Percentiles rank a stretch among this genome's conserved stretches.
Conservation (phyloP, 2,329 filamentous ascomycete genomes). For the Aspergillus pseudoviridinutans region DNA sequence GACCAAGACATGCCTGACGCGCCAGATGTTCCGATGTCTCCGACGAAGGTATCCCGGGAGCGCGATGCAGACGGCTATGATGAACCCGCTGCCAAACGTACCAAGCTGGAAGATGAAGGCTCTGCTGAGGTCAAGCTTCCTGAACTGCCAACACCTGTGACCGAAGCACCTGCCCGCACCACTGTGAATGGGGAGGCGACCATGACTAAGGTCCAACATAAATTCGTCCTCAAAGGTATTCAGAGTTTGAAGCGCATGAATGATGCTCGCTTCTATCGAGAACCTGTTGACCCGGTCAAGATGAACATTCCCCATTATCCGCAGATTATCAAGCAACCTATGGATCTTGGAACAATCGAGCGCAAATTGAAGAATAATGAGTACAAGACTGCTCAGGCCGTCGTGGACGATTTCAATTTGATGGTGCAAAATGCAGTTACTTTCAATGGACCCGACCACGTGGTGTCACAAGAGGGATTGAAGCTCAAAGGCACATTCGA, state of each 20-base stretch:
- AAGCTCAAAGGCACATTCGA: slow-evolving; percentile 58
- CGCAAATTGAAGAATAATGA: slow-evolving; percentile 66
- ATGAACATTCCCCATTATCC: slow-evolving; percentile 73
- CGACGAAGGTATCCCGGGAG: slow-evolving; percentile 64
- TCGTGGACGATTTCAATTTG: slow-evolving; percentile 69
- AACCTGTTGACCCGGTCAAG: slow-evolving; percentile 72
- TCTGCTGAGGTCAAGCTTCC: slow-evolving; percentile 44
- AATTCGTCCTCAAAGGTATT: slow-evolving; percentile 38
- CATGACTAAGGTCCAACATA: slow-evolving; percentile 43
- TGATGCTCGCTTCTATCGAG: slow-evolving; percentile 68
- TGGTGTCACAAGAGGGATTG: slow-evolving; percentile 65
- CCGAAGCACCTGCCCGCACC: slow-evolving; percentile 16
- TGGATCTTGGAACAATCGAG: slow-evolving; percentile 83
- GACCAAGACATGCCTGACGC: slow-evolving; percentile 56
- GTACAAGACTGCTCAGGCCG: slow-evolving; percentile 67
- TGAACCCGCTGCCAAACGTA: slow-evolving; percentile 72
- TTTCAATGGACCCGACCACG: slow-evolving; percentile 80
- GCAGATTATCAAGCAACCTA: slow-evolving; percentile 68
- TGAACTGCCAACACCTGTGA: slow-evolving; percentile 37
- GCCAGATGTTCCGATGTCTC: slow-evolving; percentile 48
- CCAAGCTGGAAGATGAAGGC: slow-evolving; percentile 63
- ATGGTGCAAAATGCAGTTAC: slow-evolving; percentile 73
- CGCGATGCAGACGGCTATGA: slow-evolving; percentile 67
- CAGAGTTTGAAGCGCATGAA: slow-evolving; percentile 74
- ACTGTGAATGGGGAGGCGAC: slow-evolving; percentile 15